Base-by-base conservation (phyloP, 2,329 filamentous ascomycete species). In the Epicoccum sorghinum region DNA sequence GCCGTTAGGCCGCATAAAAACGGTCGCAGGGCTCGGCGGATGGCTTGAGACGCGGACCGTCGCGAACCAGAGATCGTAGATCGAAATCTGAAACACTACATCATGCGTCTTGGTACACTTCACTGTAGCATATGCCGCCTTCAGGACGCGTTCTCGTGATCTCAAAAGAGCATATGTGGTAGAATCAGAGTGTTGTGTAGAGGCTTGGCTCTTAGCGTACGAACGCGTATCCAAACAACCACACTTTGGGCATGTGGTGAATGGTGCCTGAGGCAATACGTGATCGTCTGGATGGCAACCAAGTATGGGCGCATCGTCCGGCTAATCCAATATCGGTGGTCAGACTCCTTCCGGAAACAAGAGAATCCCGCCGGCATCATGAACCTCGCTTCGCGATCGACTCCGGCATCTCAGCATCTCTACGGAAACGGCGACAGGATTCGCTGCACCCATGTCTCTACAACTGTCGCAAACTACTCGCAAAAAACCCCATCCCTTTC, bases 21-120 rank as follows among this genome's bases (percentile, higher is more conserved):
- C 52, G 52, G 46, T 47, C 37, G 25, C 46, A 42, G 30, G 41
- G 52, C 38, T 46, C 32, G 18, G 30, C 46, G 41, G 41, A 18
- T 25, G 37, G 41, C 42, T 38, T 55, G 52, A 46, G 30, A 55
- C 52, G 52, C 52, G 52, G 46, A 49, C 52, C 52, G 52, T 55
- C 25, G 52, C 52, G 46, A 55, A 55, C 52, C 36, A 55, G 30
- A 46, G 41, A 50, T 55, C 37, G 52, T 30, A 50, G 46, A 55
- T 55, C 52, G 29, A 13, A 36, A 46, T 35, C 46, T 49, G 46
- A 50, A 50, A 47, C 52, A 9, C 24, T 10, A 7, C 4, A 27
- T 22, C 3, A 24, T 7, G 29, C 13, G 8, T 4, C 14, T 45
- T 24, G 14, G 13, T 33, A 18, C 18, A 22, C 22, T 23, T 25